Evolutionary conservation across 495 filamentous ascomycete genomes (phyloP).

Genomic region (Symbiotaphrina buchneri): DNA sequence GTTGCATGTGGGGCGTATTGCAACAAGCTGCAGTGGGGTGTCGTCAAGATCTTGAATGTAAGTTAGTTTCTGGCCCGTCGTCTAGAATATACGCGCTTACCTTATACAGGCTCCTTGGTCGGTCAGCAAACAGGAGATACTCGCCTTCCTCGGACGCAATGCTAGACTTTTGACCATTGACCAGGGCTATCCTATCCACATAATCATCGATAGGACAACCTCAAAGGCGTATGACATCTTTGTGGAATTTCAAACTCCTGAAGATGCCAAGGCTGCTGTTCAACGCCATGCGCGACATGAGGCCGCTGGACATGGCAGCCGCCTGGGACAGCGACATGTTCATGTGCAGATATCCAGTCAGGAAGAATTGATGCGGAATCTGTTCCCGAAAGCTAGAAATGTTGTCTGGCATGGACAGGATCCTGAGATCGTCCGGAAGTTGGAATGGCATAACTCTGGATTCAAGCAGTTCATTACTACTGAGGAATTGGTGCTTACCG

Average conservation of each 20-base stretch:
- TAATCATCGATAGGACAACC: slow-evolving; percentile 63
- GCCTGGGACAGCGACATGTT: slow-evolving; percentile 41
- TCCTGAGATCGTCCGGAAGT: slow-evolving; percentile 18
- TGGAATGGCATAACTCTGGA: slow-evolving; percentile 29
- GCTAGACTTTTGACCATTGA: slow-evolving; percentile 29
- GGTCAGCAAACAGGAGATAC: slow-evolving; percentile 40
- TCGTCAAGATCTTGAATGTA: slow-evolving; percentile 17
- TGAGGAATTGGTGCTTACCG: slow-evolving; percentile 46
- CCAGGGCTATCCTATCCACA: slow-evolving; percentile 40
- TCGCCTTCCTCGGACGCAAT: slow-evolving; percentile 46
- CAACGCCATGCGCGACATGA: slow-evolving; percentile 19
- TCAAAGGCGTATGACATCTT: slow-evolving; percentile 60
- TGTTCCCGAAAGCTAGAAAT: slow-evolving; percentile 47
- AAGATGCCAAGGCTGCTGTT: slow-evolving; percentile 29
- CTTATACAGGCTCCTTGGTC: slow-evolving; percentile 39
- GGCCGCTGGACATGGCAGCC: slow-evolving; percentile 19
- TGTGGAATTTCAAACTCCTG: slow-evolving; percentile 34
- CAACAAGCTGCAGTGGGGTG: slow-evolving; percentile 10
- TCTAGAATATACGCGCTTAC: neutral
- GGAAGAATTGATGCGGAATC: slow-evolving; percentile 32
- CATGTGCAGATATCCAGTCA: slow-evolving; percentile 38
- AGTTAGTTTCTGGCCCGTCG: slow-evolving; percentile 2
- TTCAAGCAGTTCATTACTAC: slow-evolving; percentile 47
- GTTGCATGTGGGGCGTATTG: neutral
- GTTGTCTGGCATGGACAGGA: slow-evolving; percentile 29